These are phyloP conservation scores for Polychytrium aggregatum DNA, from an alignment of 192 early-diverging fungal genomes.

Conservation along the genomic window DNA sequence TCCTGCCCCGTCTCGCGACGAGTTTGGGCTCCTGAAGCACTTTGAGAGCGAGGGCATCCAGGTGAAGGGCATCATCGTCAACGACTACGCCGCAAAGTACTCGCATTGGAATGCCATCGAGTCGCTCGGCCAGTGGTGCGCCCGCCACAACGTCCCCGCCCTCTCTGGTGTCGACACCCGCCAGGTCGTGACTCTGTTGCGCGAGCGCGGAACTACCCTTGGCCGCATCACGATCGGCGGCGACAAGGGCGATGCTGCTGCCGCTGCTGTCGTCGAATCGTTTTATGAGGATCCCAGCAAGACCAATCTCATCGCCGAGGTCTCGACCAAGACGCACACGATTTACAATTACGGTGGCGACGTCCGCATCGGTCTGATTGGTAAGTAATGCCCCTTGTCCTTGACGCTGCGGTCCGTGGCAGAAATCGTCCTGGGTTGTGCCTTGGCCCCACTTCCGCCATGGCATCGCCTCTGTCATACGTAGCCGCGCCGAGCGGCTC, in stretches of 20 bases:
- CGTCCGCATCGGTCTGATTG: conserved; percentile 65
- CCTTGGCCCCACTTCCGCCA: too few relatives aligned
- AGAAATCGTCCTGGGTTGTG: too few relatives aligned
- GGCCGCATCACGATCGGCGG: conserved; percentile 62
- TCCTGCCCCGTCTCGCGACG: conserved; percentile 57
- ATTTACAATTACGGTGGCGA: conserved; percentile 68
- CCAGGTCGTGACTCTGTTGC: conserved; percentile 70
- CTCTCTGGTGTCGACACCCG: conserved; percentile 89
- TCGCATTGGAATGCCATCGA: conserved; percentile 92
- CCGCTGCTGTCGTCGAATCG: conserved; percentile 14
- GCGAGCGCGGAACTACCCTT: conserved; percentile 77
- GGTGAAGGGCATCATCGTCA: conserved; percentile 75
- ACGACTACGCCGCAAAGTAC: conserved; percentile 81
- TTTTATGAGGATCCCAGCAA: conserved; percentile 60
- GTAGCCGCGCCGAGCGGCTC: too few relatives aligned
- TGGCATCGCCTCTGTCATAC: too few relatives aligned
- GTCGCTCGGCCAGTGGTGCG: conserved; percentile 82
- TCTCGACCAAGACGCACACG: conserved; percentile 57
- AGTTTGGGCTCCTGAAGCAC: conserved; percentile 71
- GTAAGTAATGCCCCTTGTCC: too few relatives aligned
- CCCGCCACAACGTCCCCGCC: conserved; percentile 69
- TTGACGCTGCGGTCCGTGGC: too few relatives aligned
- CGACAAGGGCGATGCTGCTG: conserved; percentile 26
- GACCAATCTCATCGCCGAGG: conserved; percentile 66
- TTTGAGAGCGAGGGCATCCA: conserved; percentile 85